Base-by-base conservation (phyloP, 1,139 yeast species). In the Kodamaea plutei region DNA sequence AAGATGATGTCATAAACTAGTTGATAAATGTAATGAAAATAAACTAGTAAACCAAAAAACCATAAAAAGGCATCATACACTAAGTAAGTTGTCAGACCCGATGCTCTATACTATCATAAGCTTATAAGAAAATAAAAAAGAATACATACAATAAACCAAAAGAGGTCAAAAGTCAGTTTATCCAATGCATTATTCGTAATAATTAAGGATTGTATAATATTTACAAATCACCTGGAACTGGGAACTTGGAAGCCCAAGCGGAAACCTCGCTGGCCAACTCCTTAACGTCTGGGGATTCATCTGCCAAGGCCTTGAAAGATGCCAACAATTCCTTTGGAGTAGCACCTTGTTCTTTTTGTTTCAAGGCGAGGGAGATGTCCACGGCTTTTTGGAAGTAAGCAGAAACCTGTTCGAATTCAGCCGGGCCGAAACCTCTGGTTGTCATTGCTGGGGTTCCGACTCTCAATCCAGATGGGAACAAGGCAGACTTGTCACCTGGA, bases 401-500 rank as follows among this genome's bases (percentile, higher is more conserved):
- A 16, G 89, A 84, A 36, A 89, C 91, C 54, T 76, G 72, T 43
- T 69, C 77, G 50, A 89, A 89, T 50, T 89, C 96, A 28, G 63
- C 73, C 41, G 74, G 76, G 26, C 83, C 81, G 50, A 89, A 82
- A 17, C 96, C 96, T 70, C 97, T 82, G 31, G 96, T 87, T 41
- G 96, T 84, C 97, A 89, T 89, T 37, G 96, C 96, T 36, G 97
- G 97, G 26, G 97, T 85, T 48, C 97, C 97, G 38, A 89, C 87
- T 71, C 97, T 83, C 52, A 89, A 72, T 46, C 97, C 97, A 32
- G 94, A 85, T 50, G 97, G 97, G 64, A 85, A 87, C 46, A 89
- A 69, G 20, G 97, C 97, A 24, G 95, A 84, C 59, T 80, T 82
- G 67, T 89, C 97, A 50, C 96, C 96, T 39, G 97, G 96, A 44